These are phyloP conservation scores for Lodderomyces orthopsilosis DNA, from an alignment of 1,139 yeast genomes.

Conservation along the genomic window DNA sequence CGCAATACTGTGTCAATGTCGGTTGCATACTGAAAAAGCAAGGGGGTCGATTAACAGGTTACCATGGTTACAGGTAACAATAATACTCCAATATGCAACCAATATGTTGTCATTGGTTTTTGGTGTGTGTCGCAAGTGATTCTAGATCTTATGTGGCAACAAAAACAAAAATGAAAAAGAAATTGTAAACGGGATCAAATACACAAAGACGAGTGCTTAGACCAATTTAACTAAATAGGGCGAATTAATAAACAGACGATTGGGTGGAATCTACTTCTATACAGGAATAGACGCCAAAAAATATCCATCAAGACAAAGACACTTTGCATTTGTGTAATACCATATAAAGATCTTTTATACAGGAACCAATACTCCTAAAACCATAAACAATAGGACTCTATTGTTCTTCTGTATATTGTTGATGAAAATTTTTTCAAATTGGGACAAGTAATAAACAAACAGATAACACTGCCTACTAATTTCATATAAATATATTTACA, in stretches of 20 bases:
- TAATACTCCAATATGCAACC: not conserved
- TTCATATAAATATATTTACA: not conserved
- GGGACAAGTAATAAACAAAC: not conserved
- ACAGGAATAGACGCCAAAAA: not conserved
- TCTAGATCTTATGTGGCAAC: not conserved
- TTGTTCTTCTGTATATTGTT: not conserved
- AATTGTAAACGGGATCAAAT: not conserved
- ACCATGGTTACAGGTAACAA: conserved; percentile 1
- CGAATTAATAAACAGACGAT: not conserved
- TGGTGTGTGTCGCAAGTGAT: not conserved
- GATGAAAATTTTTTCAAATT: not conserved
- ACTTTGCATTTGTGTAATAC: not conserved
- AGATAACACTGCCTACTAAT: not conserved
- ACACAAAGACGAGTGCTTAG: not conserved
- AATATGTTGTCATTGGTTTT: not conserved
- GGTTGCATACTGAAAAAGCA: not conserved
- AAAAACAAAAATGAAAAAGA: not conserved
- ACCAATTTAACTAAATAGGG: not conserved
- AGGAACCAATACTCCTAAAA: too few species aligned
- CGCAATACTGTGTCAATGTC: too few species aligned
- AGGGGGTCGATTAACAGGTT: not conserved
- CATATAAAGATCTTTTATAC: too few species aligned
- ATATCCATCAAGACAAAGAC: too few species aligned
- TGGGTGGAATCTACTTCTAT: not conserved
- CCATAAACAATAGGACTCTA: not conserved